Percentiles rank a stretch among this genome's conserved stretches.
phyloP scores from a whole-genome alignment of 2,329 filamentous ascomycete genomes.

The Hymenoscyphus infarciens region DNA sequence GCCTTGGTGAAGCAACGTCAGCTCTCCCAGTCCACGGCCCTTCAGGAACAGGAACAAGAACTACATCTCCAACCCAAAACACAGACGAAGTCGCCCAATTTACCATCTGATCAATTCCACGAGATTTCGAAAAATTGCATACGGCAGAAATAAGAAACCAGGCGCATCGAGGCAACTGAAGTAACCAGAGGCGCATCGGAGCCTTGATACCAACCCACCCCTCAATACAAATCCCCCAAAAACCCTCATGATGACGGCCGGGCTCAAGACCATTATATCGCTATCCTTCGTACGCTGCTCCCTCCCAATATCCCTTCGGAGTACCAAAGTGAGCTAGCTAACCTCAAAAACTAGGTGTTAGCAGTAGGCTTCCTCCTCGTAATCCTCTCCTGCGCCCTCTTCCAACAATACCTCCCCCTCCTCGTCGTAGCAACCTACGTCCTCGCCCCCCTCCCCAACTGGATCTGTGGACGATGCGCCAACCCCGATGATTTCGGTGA shows the following conservation, averaged over 20 bases:
- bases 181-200: neutral
- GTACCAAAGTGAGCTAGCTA: conserved; percentile 7
- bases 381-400: conserved; percentile 95
- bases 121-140: neutral
- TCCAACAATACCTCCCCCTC: conserved; percentile 89
- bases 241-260: conserved; percentile 59
- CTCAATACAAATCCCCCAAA: neutral
- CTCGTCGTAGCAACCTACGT: conserved; percentile 96
- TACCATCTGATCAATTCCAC: no score
- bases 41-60: neutral
- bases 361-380: conserved; percentile 98
- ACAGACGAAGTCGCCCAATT: neutral
- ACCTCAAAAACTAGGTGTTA: conserved; percentile 59
- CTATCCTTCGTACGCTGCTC: conserved; percentile 79
- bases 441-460: conserved; percentile 91
- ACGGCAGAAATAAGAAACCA: neutral
- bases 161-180: neutral
- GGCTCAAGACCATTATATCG: conserved; percentile 97
- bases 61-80: neutral
- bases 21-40: conserved; percentile 6
- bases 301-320: neutral
- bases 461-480: conserved; percentile 83
- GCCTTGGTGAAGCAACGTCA: no score
- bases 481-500: conserved; percentile 94
- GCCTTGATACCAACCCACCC: conserved; percentile 3